Percentiles rank a stretch among this genome's conserved stretches.
phyloP scores from a whole-genome alignment of 805 yeast species.

The Barnettozyma sucrosica region DNA sequence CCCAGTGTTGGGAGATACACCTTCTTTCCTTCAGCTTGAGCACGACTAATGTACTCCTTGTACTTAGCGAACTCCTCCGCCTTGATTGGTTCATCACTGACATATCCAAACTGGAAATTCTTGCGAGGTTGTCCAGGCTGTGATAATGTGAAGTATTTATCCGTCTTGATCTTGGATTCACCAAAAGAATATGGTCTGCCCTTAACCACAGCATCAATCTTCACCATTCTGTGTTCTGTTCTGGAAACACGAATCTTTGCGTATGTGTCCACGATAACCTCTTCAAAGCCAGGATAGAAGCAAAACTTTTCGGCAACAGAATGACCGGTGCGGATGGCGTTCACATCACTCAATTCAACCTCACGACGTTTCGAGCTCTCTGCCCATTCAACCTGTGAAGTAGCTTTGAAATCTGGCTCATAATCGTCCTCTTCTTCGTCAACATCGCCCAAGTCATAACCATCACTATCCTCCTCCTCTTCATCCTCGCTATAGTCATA shows the following conservation, averaged over 20 bases:
- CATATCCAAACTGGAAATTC: conserved; percentile 67
- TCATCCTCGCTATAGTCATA: conserved; percentile 39
- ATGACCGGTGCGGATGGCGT: conserved; percentile 72
- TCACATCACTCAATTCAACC: conserved; percentile 59
- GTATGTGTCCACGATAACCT: conserved; percentile 63
- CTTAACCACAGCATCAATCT: conserved; percentile 58
- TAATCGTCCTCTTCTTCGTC: conserved; percentile 41
- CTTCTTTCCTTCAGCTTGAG: conserved; percentile 30
- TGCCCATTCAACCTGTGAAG: conserved; percentile 45
- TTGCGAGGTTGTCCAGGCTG: conserved; percentile 73
- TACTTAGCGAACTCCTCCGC: conserved; percentile 71
- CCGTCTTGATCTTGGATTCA: conserved; percentile 37
- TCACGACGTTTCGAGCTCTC: conserved; percentile 36
- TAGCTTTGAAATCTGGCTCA: conserved; percentile 37
- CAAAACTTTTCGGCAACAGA: conserved; percentile 67
- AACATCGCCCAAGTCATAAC: conserved; percentile 33
- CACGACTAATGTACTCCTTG: conserved; percentile 51
- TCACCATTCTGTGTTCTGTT: conserved; percentile 77
- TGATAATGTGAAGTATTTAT: conserved; percentile 63
- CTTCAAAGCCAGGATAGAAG: conserved; percentile 76
- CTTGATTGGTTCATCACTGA: conserved; percentile 73
- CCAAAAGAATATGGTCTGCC: conserved; percentile 48
- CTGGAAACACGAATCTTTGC: conserved; percentile 75
- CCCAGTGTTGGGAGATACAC: conserved; percentile 54
- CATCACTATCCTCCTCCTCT: conserved; percentile 38